Conservation (phyloP, 164 flowering plant species). For the Akebia trifoliata region DNA sequence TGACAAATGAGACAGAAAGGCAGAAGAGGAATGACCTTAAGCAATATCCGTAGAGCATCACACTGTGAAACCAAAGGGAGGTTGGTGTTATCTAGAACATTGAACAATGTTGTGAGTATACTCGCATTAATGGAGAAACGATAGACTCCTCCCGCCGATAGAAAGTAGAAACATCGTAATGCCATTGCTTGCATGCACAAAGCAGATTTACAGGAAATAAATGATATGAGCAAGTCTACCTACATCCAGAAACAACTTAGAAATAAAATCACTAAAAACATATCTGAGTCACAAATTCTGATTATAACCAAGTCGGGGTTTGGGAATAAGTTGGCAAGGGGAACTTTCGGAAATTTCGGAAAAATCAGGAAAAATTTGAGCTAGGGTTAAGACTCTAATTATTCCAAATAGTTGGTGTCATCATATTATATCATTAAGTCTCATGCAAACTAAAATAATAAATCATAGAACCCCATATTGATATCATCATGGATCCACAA, state of each 20-base stretch:
- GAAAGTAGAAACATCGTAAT: slow-evolving; percentile 43
- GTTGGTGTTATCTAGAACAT: slow-evolving; percentile 29
- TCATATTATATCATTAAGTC: no score
- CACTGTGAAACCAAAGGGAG: slow-evolving; percentile 33
- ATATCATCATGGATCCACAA: no score
- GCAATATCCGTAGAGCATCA: slow-evolving; percentile 46
- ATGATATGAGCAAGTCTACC: slow-evolving; percentile 53
- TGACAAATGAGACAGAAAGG: not conserved
- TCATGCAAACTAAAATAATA: no score
- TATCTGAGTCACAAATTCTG: not conserved
- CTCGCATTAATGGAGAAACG: slow-evolving; percentile 19
- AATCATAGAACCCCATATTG: no score
- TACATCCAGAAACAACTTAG: slow-evolving; percentile 24
- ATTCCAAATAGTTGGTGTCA: no score
- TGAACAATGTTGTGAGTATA: slow-evolving; percentile 28
- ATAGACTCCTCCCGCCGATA: slow-evolving; percentile 32
- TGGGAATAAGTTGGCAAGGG: no score
- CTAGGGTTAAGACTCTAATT: no score
- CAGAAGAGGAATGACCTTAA: slow-evolving; percentile 37
- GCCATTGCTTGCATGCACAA: slow-evolving; percentile 36
- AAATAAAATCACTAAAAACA: not conserved
- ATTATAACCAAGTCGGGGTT: no score
- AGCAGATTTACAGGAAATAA: slow-evolving; percentile 31
- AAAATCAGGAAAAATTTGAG: no score
- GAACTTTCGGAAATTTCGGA: no score